phyloP scores from a whole-genome alignment of 306 rosid species.

The Castanopsis chinensis region DNA sequence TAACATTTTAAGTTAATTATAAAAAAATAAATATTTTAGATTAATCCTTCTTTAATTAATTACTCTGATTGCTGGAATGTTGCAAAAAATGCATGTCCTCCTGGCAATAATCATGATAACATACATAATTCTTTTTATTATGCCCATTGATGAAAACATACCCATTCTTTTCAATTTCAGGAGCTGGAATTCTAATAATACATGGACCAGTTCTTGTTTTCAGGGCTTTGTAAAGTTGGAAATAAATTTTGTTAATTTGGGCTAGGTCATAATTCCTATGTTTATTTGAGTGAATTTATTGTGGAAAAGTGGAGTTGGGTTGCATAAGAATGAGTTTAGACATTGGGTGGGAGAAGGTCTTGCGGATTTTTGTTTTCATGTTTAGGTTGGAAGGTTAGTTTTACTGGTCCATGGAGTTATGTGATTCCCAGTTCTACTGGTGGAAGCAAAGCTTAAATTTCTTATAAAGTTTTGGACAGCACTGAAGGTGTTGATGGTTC shows the following conservation, averaged over 20 bases:
- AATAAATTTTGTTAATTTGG: neutral
- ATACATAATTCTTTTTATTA: too few relatives aligned
- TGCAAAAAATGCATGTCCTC: too few relatives aligned
- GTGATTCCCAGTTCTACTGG: neutral
- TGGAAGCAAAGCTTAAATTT: neutral
- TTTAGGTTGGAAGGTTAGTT: neutral
- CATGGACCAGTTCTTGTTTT: neutral
- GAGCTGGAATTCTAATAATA: too few relatives aligned
- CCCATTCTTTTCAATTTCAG: neutral
- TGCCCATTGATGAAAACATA: too few relatives aligned
- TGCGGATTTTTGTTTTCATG: neutral
- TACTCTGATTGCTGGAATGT: too few relatives aligned
- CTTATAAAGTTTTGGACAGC: conserved; percentile 12
- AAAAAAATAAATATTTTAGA: too few relatives aligned
- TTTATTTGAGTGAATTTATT: neutral
- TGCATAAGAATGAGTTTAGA: neutral
- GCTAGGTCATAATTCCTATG: neutral
- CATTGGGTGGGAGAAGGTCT: neutral
- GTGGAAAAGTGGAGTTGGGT: neutral
- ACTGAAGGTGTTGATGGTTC: conserved; percentile 16
- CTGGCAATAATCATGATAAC: too few relatives aligned
- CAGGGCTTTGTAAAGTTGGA: neutral
- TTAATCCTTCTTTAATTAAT: too few relatives aligned
- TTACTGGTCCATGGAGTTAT: neutral
- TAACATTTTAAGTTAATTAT: too few relatives aligned